Percentiles rank a stretch among this genome's conserved stretches.
Evolutionary conservation across 1,284 basidiomycete species (phyloP).

Genomic region (Meripilus lineatus): DNA sequence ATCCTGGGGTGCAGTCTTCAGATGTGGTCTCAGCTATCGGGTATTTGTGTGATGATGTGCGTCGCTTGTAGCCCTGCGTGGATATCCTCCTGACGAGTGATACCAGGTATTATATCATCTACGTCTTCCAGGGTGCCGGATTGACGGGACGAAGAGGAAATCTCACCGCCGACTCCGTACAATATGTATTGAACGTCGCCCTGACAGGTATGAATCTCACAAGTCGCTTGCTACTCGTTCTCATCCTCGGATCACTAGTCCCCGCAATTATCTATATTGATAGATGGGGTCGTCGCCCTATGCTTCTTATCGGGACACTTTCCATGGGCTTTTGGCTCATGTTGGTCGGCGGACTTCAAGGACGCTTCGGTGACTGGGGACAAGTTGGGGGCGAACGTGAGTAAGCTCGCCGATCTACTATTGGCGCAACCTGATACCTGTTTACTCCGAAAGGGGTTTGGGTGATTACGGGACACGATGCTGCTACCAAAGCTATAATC

Average conservation of each 20-base stretch:
- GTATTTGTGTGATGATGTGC: slow-evolving; percentile 63
- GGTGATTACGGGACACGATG: slow-evolving; percentile 53
- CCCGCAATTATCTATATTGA: slow-evolving; percentile 78
- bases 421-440: too few relatives aligned
- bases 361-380: slow-evolving; percentile 61
- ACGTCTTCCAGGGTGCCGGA: slow-evolving; percentile 74
- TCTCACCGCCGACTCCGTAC: slow-evolving; percentile 72
- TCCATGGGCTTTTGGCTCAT: slow-evolving; percentile 74
- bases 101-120: slow-evolving; percentile 66
- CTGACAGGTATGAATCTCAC: slow-evolving; percentile 37
- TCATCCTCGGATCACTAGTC: slow-evolving; percentile 27
- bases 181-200: slow-evolving; percentile 73
- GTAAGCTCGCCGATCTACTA: slow-evolving; percentile 6
- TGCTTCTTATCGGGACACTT: slow-evolving; percentile 60
- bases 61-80: slow-evolving; percentile 14
- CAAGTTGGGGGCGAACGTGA: slow-evolving; percentile 31
- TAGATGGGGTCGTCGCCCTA: slow-evolving; percentile 74
- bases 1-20: slow-evolving; percentile 38
- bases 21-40: slow-evolving; percentile 45
- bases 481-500: slow-evolving; percentile 64
- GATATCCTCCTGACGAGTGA: not conserved
- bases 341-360: slow-evolving; percentile 74
- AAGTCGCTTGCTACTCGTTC: not conserved
- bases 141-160: slow-evolving; percentile 65
- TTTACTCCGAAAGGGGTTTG: slow-evolving; percentile 35